Evolutionary conservation across 1,284 basidiomycete species (phyloP).

Genomic region (Exsudoporus floridanus): DNA sequence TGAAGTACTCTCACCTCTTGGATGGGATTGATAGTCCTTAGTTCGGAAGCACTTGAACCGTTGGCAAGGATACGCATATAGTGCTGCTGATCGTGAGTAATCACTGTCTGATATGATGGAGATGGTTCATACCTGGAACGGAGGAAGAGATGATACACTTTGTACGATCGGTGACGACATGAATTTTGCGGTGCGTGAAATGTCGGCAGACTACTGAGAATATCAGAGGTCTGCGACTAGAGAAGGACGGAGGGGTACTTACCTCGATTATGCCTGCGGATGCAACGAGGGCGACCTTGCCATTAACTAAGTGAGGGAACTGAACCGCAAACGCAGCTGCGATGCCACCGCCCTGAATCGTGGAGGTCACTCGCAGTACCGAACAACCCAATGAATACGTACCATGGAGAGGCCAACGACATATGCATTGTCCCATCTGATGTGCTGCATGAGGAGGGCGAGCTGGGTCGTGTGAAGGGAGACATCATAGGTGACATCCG

Average conservation of each 20-base stretch:
- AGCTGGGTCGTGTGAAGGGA: slow-evolving; percentile 70
- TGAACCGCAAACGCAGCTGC: slow-evolving; percentile 65
- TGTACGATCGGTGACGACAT: slow-evolving; percentile 72
- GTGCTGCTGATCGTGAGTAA: slow-evolving; percentile 26
- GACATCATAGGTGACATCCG: slow-evolving; percentile 60
- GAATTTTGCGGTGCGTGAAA: slow-evolving; percentile 68
- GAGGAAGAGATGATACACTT: slow-evolving; percentile 55
- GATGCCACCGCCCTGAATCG: slow-evolving; percentile 63
- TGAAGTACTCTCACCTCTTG: slow-evolving; percentile 35
- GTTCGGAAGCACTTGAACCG: slow-evolving; percentile 13
- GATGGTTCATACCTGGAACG: slow-evolving; percentile 51
- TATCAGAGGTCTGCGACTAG: neutral
- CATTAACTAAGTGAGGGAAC: slow-evolving; percentile 67
- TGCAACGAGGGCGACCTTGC: slow-evolving; percentile 63
- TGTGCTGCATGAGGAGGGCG: slow-evolving; percentile 75
- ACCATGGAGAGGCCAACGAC: slow-evolving; percentile 69
- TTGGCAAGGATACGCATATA: slow-evolving; percentile 35
- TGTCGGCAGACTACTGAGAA: slow-evolving; percentile 50
- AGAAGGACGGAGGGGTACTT: neutral
- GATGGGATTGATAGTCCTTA: slow-evolving; percentile 34
- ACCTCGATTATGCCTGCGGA: slow-evolving; percentile 69
- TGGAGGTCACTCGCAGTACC: neutral
- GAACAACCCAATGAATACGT: neutral
- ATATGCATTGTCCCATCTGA: slow-evolving; percentile 64
- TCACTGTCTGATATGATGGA: neutral